A percentile compares a stretch with the other conserved stretches of the same genome.
Evolutionary conservation across 192 early-diverging fungal species (phyloP).

Genomic region (Backusella sp.): DNA sequence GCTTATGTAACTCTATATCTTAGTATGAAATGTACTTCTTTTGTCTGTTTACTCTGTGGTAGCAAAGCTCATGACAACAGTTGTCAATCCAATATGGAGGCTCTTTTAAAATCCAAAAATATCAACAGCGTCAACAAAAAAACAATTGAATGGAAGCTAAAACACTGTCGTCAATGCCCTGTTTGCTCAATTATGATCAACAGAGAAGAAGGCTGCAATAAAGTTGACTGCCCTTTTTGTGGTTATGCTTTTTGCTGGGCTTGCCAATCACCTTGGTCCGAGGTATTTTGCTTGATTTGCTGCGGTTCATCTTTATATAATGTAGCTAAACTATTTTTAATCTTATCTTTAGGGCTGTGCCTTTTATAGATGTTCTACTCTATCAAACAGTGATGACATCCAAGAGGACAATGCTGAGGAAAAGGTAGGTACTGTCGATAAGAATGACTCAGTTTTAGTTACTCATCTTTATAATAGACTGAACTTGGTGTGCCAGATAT

Average conservation of each 20-base stretch:
- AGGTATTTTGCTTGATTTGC: slow-evolving; percentile 18
- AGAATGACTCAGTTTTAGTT: neutral
- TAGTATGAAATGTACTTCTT: neutral
- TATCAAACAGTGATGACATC: neutral
- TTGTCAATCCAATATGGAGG: neutral
- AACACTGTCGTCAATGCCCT: slow-evolving; percentile 52
- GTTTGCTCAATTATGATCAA: slow-evolving; percentile 61
- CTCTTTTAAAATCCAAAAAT: neutral
- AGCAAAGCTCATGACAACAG: neutral
- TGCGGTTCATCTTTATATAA: too few relatives aligned
- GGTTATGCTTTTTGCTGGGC: slow-evolving; percentile 65
- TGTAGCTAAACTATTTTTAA: neutral
- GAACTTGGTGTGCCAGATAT: slow-evolving; percentile 8
- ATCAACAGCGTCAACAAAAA: neutral
- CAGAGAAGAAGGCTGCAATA: slow-evolving; percentile 69
- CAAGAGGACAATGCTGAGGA: neutral
- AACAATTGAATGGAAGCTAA: neutral
- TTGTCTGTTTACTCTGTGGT: slow-evolving; percentile 4
- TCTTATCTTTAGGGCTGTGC: slow-evolving; percentile 45
- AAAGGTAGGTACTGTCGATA: neutral
- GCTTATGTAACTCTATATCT: too few relatives aligned
- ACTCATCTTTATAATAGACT: neutral
- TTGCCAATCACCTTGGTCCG: slow-evolving; percentile 54
- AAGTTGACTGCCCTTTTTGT: slow-evolving; percentile 63
- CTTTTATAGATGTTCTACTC: slow-evolving; percentile 49